phyloP scores from a whole-genome alignment of 805 yeast genomes.

The Zygosaccharomyces gambellarensis region DNA sequence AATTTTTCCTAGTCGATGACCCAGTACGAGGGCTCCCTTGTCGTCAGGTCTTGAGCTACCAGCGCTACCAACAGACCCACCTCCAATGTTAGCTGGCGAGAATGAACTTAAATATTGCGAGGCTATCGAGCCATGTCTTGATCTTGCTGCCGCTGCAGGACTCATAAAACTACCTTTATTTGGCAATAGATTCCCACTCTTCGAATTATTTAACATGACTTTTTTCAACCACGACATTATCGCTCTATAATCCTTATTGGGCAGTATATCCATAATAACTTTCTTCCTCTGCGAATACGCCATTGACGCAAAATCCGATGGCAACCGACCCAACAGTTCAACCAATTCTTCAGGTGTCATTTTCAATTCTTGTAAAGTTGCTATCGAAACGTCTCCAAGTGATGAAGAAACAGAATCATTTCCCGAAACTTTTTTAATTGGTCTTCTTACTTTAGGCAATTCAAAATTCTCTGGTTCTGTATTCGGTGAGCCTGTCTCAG shows the following conservation, averaged over 20 bases:
- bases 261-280: constrained; percentile 34
- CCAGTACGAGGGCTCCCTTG: constrained; percentile 62
- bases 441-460: background rate
- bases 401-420: constrained; percentile 19
- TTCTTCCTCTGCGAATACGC: constrained; percentile 60
- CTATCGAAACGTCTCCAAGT: constrained; percentile 13
- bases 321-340: constrained; percentile 37
- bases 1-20: constrained; percentile 60
- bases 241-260: constrained; percentile 35
- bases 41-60: constrained; percentile 41
- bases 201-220: constrained; percentile 22
- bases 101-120: constrained; percentile 33
- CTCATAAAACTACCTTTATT: constrained; percentile 6
- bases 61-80: constrained; percentile 16
- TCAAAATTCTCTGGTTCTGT: constrained; percentile 3
- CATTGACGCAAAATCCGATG: constrained; percentile 48
- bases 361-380: constrained; percentile 15
- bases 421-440: background rate
- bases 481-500: constrained; percentile 11
- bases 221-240: constrained; percentile 31
- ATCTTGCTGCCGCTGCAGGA: constrained; percentile 10
- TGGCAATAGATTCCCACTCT: constrained; percentile 23
- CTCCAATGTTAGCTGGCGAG: constrained; percentile 26
- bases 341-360: constrained; percentile 30
- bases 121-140: constrained; percentile 33